phyloP scores from a whole-genome alignment of 176 grass and related monocot species.

The Hyparrhenia diplandra region DNA sequence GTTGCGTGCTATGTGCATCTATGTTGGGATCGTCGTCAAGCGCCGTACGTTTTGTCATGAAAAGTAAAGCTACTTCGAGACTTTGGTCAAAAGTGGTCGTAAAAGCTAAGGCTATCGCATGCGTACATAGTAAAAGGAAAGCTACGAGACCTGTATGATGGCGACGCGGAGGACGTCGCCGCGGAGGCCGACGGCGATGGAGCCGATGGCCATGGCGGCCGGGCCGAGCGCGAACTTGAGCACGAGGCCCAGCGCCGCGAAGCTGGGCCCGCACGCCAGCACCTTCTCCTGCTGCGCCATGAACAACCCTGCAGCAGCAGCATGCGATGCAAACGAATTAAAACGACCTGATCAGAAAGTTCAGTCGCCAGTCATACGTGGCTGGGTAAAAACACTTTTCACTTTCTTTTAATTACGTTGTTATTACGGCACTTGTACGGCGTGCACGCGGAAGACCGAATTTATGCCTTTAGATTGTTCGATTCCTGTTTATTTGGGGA shows the following conservation, averaged over 20 bases:
- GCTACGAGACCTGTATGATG: conserved; percentile 68
- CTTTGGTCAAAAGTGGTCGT: conserved; percentile 14
- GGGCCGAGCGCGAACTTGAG: conserved; percentile 74
- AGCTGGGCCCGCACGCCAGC: conserved; percentile 58
- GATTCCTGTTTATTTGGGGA: conserved; percentile 7
- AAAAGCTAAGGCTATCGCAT: background rate
- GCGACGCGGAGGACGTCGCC: conserved; percentile 76
- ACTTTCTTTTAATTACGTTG: background rate
- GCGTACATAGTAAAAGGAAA: background rate
- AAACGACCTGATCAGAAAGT: background rate
- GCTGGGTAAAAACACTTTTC: background rate
- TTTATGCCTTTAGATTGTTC: background rate
- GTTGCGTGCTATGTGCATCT: background rate
- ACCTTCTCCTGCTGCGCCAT: conserved; percentile 93
- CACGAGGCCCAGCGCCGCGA: conserved; percentile 54
- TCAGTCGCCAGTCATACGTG: background rate
- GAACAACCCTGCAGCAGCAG: conserved; percentile 54
- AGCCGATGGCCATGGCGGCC: conserved; percentile 64
- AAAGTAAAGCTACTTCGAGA: conserved; percentile 1
- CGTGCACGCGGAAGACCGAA: background rate
- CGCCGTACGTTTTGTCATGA: background rate
- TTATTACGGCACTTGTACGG: background rate
- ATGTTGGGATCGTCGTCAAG: background rate
- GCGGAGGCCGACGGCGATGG: conserved; percentile 65
- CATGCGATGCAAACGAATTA: background rate